Base-by-base conservation (phyloP, 805 yeast species). In the Candida ulmi region DNA sequence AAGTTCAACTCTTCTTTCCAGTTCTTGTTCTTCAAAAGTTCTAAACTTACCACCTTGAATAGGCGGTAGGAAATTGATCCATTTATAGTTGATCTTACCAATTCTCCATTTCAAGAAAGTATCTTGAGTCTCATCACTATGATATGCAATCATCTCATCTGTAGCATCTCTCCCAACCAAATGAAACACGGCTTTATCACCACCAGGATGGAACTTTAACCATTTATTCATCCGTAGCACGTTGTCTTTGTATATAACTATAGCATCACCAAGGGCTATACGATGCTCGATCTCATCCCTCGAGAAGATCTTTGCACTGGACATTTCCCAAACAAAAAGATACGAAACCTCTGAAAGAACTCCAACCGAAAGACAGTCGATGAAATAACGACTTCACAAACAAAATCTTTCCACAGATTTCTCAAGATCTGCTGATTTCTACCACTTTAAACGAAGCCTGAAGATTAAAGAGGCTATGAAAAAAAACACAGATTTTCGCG, bases 111-210 rank as follows among this genome's bases (percentile, higher is more conserved):
- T 69, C n/a, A 56, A 52, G 58, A 85, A 82, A 0, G 61, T 59
- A 3, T 43, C 35, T 8, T 72, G 62, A 0, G 93, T 74, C 36
- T 76, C 83, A 11, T 69, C 76, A 33, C 74, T 58, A 56, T 88
- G 96, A 52, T 86, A 88, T 8, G 90, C 88, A 38, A 79, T 74
- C 85, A 88, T 87, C 58, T 88, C 96, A 57, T 87, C 95, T 0
- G 93, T 81, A 17, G 95, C 95, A 61, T 88, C 95, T 41, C 91
- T 65, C 2, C 96, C 96, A 4, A 88, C 75, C 82, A 88, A 71
- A 60, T 88, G 96, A 50, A 68, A 68, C 7, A 88, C 80, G 2
- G 95, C 90, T 53, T 78, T 83, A 43, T 82, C 90, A 5, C 96
- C 96, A 13, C 96, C 96, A 0, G 96, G 96, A 59, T 88, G 96